Evolutionary conservation across 2,329 filamentous ascomycete genomes (phyloP).

Genomic region (Raffaelea deltoideospora): DNA sequence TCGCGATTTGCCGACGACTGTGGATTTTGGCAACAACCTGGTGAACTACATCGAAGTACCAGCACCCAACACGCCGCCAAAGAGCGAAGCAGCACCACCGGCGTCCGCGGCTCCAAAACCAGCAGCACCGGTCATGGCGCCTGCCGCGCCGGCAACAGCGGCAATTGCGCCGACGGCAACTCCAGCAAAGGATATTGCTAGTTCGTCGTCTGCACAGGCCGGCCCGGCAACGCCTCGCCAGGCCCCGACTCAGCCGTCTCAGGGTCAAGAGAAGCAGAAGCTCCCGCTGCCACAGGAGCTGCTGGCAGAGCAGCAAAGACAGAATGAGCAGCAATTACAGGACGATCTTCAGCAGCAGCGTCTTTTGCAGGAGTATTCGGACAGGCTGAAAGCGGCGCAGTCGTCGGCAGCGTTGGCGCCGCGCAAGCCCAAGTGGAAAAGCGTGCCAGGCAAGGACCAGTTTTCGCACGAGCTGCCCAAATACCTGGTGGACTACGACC

Average conservation of each 20-base stretch:
- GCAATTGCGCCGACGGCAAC: too few relatives aligned
- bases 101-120: slow-evolving; percentile 14
- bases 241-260: too few relatives aligned
- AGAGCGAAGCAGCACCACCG: slow-evolving; percentile 8
- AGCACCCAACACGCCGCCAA: slow-evolving; percentile 48
- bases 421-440: slow-evolving; percentile 35
- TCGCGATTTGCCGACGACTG: slow-evolving; percentile 75
- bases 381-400: background rate
- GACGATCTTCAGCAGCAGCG: background rate
- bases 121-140: too few relatives aligned
- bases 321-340: background rate
- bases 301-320: background rate
- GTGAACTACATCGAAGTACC: slow-evolving; percentile 97
- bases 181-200: too few relatives aligned
- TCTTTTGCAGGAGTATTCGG: background rate
- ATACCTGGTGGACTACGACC: slow-evolving; percentile 77
- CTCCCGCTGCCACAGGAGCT: background rate
- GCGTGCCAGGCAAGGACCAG: slow-evolving; percentile 36
- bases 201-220: too few relatives aligned
- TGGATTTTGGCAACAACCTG: slow-evolving; percentile 94
- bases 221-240: too few relatives aligned
- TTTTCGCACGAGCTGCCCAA: slow-evolving; percentile 67
- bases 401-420: slow-evolving; percentile 6
- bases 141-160: too few relatives aligned
- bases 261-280: too few relatives aligned